These are phyloP conservation scores for Xerophyta viscosa DNA, from an alignment of 106 monocot genomes.

Conservation along the genomic window DNA sequence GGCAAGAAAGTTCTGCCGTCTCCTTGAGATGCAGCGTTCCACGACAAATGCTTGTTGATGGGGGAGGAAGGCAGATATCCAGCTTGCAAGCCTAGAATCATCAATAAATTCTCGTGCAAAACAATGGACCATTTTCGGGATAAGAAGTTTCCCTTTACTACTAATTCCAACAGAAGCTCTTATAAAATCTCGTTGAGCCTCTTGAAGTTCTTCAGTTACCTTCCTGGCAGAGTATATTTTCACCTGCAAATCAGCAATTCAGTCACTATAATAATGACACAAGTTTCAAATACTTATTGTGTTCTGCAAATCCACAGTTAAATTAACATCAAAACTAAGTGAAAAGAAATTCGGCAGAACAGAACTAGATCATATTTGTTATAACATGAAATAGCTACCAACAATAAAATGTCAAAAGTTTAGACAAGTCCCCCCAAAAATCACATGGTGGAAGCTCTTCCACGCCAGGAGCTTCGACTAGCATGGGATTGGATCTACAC, in stretches of 20 bases:
- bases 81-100: slow-evolving; percentile 31
- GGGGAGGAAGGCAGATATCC: slow-evolving; percentile 47
- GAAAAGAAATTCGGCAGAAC: too few species aligned
- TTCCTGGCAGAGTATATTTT: slow-evolving; percentile 46
- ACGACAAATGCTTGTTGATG: slow-evolving; percentile 43
- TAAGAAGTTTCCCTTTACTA: slow-evolving; percentile 71
- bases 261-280: background rate
- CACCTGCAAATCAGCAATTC: slow-evolving; percentile 44
- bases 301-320: background rate
- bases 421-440: too few species aligned
- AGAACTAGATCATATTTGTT: too few species aligned
- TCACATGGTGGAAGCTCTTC: too few species aligned
- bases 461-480: too few species aligned
- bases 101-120: slow-evolving; percentile 41
- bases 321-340: background rate
- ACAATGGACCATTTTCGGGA: slow-evolving; percentile 78
- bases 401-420: too few species aligned
- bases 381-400: too few species aligned
- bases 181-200: slow-evolving; percentile 66
- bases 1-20: slow-evolving; percentile 36
- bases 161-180: slow-evolving; percentile 72
- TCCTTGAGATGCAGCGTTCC: slow-evolving; percentile 38
- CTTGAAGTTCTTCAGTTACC: slow-evolving; percentile 62
- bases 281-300: background rate
- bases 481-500: too few species aligned